Evolutionary conservation across 805 yeast species (phyloP).

Genomic region (Spathaspora arborariae): DNA sequence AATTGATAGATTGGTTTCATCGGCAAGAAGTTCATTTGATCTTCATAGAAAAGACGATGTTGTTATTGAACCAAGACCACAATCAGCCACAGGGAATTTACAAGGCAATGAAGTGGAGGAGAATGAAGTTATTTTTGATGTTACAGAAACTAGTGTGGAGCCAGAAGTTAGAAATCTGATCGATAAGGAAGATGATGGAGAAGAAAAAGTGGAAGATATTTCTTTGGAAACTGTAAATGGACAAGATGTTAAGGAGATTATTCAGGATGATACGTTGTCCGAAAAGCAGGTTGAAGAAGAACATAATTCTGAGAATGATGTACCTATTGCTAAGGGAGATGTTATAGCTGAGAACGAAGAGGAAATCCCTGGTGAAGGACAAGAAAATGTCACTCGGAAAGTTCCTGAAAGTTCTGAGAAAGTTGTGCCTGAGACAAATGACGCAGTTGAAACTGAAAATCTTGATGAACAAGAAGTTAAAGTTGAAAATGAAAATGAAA

Average conservation of each 20-base stretch:
- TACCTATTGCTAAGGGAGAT: neutral
- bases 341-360: neutral
- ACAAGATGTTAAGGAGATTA: neutral
- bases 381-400: no score
- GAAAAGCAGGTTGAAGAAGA: neutral
- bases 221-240: neutral
- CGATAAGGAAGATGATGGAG: no score
- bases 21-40: constrained; percentile 1
- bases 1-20: constrained; percentile 2
- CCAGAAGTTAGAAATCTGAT: no score
- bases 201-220: neutral
- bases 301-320: neutral
- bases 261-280: neutral
- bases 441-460: neutral
- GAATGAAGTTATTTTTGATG: constrained; percentile 1
- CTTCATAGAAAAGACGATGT: neutral
- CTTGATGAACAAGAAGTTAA: neutral
- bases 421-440: constrained; percentile 3
- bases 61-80: neutral
- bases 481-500: neutral
- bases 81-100: neutral
- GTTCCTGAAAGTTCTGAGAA: neutral
- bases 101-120: neutral
- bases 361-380: neutral
- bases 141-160: constrained; percentile 1